Percentiles rank a stretch among this genome's conserved stretches.
These are phyloP conservation scores for Populus hybrid DNA, from an alignment of 441 rosid species.

Conservation along the genomic window DNA sequence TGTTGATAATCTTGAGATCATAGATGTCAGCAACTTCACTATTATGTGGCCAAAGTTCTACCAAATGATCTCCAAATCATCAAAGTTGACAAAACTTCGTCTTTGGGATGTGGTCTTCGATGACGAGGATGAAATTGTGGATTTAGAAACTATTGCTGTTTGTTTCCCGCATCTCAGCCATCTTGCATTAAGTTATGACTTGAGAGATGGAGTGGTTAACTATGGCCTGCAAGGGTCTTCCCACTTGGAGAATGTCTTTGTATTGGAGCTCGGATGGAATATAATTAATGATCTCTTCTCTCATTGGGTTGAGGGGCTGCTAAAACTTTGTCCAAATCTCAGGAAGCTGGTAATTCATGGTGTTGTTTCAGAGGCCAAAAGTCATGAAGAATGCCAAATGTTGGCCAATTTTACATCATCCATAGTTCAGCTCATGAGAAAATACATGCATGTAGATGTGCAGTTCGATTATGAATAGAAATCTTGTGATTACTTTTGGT, in stretches of 20 bases:
- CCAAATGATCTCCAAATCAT: conserved; percentile 69
- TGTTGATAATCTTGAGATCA: conserved; percentile 58
- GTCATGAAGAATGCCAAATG: conserved; percentile 58
- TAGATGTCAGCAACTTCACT: conserved; percentile 70
- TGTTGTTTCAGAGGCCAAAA: conserved; percentile 63
- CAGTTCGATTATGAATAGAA: conserved; percentile 59
- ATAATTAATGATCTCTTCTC: conserved; percentile 57
- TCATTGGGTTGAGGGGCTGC: conserved; percentile 61
- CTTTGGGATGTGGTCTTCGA: conserved; percentile 73
- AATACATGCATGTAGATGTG: conserved; percentile 65
- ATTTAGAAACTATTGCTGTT: conserved; percentile 64
- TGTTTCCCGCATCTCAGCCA: conserved; percentile 60
- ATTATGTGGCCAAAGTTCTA: conserved; percentile 72
- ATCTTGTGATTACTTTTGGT: conserved; percentile 5
- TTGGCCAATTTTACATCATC: conserved; percentile 64
- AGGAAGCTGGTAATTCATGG: conserved; percentile 64
- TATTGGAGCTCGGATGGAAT: conserved; percentile 79
- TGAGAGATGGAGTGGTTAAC: conserved; percentile 51
- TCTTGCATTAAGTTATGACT: conserved; percentile 66
- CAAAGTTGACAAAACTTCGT: conserved; percentile 61
- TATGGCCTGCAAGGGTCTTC: conserved; percentile 61
- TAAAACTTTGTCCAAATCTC: conserved; percentile 62
- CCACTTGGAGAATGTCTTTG: conserved; percentile 48
- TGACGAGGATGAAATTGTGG: conserved; percentile 64
- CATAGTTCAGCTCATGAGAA: conserved; percentile 70